Percentiles rank a stretch among this genome's conserved stretches.
Conservation (phyloP, 2,329 filamentous ascomycete genomes). For the Aspergillus candidus region DNA sequence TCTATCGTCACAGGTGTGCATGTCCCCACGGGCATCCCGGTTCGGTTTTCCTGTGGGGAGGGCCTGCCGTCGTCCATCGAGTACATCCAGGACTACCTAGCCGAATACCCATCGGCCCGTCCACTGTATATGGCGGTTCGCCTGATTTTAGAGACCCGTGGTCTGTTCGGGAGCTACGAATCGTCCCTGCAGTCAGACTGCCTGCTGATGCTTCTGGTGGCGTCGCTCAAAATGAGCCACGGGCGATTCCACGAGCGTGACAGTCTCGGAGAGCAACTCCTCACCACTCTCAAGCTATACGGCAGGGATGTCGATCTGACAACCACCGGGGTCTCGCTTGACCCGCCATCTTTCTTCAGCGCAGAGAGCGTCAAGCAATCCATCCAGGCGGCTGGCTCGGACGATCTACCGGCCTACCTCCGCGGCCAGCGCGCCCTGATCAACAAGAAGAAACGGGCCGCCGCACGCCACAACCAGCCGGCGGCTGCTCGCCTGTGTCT, state of each 20-base stretch:
- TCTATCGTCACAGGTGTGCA: slow-evolving; percentile 16
- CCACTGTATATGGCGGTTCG: slow-evolving; percentile 48
- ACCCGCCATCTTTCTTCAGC: slow-evolving; percentile 42
- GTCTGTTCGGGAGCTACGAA: slow-evolving; percentile 42
- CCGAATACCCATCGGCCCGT: slow-evolving; percentile 45
- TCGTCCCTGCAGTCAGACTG: slow-evolving; percentile 51
- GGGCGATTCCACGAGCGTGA: slow-evolving; percentile 23
- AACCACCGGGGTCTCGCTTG: slow-evolving; percentile 45
- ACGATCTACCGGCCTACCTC: slow-evolving; percentile 20
- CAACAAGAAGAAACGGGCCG: slow-evolving; percentile 27
- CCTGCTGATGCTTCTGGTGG: slow-evolving; percentile 53
- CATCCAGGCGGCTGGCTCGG: slow-evolving; percentile 8
- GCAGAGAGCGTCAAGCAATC: slow-evolving; percentile 11
- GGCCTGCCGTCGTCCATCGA: slow-evolving; percentile 34
- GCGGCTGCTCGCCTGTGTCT: slow-evolving; percentile 44
- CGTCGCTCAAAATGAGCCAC: slow-evolving; percentile 44
- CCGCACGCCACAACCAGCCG: slow-evolving; percentile 24
- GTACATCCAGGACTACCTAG: slow-evolving; percentile 43
- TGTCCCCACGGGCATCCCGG: slow-evolving; percentile 29
- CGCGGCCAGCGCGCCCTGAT: slow-evolving; percentile 38
- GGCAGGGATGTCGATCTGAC: slow-evolving; percentile 39
- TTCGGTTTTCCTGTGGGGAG: slow-evolving; percentile 49
- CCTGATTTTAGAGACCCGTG: slow-evolving; percentile 46
- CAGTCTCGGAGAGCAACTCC: slow-evolving; percentile 40
- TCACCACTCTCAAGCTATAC: slow-evolving; percentile 48